Percentiles rank a stretch among this genome's conserved stretches.
These are phyloP conservation scores for Mucor sp. DNA, from an alignment of 371 early-diverging fungal species.

Conservation along the genomic window DNA sequence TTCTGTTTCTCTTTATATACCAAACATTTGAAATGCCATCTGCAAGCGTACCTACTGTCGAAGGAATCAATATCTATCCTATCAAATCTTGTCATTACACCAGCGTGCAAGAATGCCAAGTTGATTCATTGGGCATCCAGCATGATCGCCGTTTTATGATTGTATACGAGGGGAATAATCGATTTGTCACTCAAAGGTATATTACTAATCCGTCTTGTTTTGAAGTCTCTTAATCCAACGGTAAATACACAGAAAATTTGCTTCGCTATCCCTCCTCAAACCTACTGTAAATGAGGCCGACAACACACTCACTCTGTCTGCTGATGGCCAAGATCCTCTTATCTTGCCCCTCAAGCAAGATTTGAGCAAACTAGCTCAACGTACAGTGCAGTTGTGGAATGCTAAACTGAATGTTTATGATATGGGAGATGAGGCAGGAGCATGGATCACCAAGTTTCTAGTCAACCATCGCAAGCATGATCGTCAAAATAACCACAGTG, in stretches of 20 bases:
- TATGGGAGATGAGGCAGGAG: slow-evolving; percentile 42
- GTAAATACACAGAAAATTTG: slow-evolving; percentile 32
- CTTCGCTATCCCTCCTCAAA: slow-evolving; percentile 36
- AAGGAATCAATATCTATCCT: slow-evolving; percentile 39
- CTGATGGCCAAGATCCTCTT: slow-evolving; percentile 24
- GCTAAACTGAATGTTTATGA: slow-evolving; percentile 37
- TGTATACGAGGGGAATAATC: slow-evolving; percentile 32
- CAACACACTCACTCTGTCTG: slow-evolving; percentile 30
- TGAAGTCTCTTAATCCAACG: background rate
- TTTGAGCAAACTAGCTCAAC: slow-evolving; percentile 8
- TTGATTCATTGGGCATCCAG: slow-evolving; percentile 37
- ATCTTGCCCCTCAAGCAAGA: slow-evolving; percentile 36
- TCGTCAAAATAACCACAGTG: slow-evolving; percentile 26
- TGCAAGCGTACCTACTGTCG: slow-evolving; percentile 15
- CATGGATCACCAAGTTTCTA: slow-evolving; percentile 41
- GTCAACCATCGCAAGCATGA: slow-evolving; percentile 32
- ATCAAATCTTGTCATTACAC: slow-evolving; percentile 51
- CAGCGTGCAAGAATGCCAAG: slow-evolving; percentile 31
- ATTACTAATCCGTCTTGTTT: background rate
- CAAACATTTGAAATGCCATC: slow-evolving; percentile 15
- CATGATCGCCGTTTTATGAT: slow-evolving; percentile 51
- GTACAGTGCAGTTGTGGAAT: slow-evolving; percentile 37
- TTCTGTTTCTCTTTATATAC: background rate
- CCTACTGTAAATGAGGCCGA: slow-evolving; percentile 26
- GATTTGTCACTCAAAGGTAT: slow-evolving; percentile 51